Percentiles rank a stretch among this genome's conserved stretches.
phyloP scores from a whole-genome alignment of 2,329 filamentous ascomycete species.

The Claviceps sorghi region DNA sequence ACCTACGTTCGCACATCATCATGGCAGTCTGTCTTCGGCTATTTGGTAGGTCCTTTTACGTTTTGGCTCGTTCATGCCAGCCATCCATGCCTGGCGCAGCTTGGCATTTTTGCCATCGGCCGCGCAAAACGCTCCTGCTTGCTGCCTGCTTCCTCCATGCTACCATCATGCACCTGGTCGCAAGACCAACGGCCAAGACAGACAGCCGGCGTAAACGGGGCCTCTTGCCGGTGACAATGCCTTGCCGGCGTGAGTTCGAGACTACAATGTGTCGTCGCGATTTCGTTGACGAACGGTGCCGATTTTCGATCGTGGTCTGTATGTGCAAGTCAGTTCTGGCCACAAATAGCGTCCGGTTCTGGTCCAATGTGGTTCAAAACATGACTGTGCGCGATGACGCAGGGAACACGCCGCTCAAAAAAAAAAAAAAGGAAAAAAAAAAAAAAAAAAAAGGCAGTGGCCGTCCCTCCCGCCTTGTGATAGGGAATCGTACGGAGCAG shows the following conservation, averaged over 20 bases:
- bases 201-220: background rate
- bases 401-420: too few species aligned
- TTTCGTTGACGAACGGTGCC: background rate
- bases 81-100: background rate
- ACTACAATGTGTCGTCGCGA: background rate
- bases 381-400: background rate
- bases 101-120: conserved; percentile 1
- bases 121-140: background rate
- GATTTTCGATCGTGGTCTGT: too few species aligned
- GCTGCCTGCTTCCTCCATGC: background rate
- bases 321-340: too few species aligned
- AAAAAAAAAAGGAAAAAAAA: too few species aligned
- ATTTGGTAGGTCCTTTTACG: background rate
- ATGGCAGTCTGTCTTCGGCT: background rate
- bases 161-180: background rate
- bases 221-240: background rate
- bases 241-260: background rate
- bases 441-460: too few species aligned
- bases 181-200: background rate
- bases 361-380: background rate
- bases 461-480: background rate
- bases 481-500: background rate
- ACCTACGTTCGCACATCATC: background rate
- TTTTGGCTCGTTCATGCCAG: background rate
- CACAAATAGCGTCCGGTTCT: too few species aligned